A percentile compares a stretch with the other conserved stretches of the same genome.
These are phyloP conservation scores for Stramenopiles sp. DNA, from an alignment of 352 stramenopile genomes.

Conservation along the genomic window DNA sequence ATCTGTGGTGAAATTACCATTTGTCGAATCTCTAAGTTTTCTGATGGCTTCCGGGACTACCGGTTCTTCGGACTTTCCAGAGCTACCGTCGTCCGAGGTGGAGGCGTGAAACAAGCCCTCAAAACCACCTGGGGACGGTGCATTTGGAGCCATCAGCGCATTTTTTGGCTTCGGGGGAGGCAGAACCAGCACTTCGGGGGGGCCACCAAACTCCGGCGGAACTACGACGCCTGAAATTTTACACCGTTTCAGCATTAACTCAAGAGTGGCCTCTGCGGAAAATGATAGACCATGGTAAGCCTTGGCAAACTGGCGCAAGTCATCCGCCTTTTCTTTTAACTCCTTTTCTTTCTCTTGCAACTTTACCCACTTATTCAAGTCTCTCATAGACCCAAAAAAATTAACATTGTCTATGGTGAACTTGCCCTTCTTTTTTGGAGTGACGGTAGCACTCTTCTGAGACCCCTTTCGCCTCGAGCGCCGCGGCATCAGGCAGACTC, in stretches of 20 bases:
- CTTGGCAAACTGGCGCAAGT: neutral
- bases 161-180: neutral
- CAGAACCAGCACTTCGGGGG: neutral
- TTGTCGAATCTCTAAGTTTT: conserved; percentile 6
- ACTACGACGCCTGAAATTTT: conserved; percentile 1
- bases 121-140: neutral
- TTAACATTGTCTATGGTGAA: conserved; percentile 10
- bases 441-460: no score
- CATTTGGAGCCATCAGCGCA: neutral
- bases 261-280: neutral
- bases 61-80: neutral
- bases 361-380: neutral
- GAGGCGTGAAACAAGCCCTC: neutral
- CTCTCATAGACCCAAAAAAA: conserved; percentile 2
- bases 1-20: neutral
- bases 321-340: neutral
- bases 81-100: neutral
- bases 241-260: neutral
- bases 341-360: neutral
- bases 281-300: neutral
- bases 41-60: neutral
- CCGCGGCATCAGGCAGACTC: no score
- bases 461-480: no score
- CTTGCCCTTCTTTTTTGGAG: no score
- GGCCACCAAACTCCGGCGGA: neutral